Base-by-base conservation (phyloP, 352 stramenopile genomes). In the Phytopythium aichiense region DNA sequence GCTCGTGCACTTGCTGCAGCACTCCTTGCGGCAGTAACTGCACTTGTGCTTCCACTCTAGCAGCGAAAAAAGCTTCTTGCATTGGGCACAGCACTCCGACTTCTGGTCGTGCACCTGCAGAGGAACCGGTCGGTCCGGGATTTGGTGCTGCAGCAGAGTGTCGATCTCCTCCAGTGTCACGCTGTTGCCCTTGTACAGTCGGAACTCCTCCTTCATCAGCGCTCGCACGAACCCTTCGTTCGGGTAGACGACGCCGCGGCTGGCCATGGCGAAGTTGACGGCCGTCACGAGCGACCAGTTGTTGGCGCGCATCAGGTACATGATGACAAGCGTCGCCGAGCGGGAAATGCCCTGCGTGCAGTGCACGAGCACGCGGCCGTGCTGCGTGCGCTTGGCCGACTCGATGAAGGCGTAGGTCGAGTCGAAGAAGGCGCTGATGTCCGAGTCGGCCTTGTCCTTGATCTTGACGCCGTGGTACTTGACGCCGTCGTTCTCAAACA, bases 41-140 rank as follows among this genome's bases (percentile, higher is more conserved):
- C 85, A 94, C 51, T 87, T 85, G 69, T 94, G 83, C 52, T 91
- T 91, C 85, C 85, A 94, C 60, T 94, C 85, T 22, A 94, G 68
- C 25, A 94, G 67, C 22, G 77, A 85, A 50, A 94, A 94, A 58
- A 89, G 65, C 45, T 92, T 94, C 12, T 65, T 69, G 63, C 85
- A 94, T 8, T 81, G 73, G 18, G 80, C 83, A 58, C 85, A 94
- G 37, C 74, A 77, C 60, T 92, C 85, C 0, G 79, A 87, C 54
- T 82, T 87, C 35, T 79, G 73, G 20, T 79, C 72, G 37, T 79
- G 77, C 55, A 81, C 70, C 57, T 89, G 78, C 16, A 91, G 65
- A 4, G 85, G 85, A 53, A 92, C 75, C 8, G 85, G 85, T 48
- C 82, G 79, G 61, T 94, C 85, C 16, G 81, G 81, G 20, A 94